Evolutionary conservation across 176 grass and related monocot genomes (phyloP).

Genomic region (Avena atlantica): DNA sequence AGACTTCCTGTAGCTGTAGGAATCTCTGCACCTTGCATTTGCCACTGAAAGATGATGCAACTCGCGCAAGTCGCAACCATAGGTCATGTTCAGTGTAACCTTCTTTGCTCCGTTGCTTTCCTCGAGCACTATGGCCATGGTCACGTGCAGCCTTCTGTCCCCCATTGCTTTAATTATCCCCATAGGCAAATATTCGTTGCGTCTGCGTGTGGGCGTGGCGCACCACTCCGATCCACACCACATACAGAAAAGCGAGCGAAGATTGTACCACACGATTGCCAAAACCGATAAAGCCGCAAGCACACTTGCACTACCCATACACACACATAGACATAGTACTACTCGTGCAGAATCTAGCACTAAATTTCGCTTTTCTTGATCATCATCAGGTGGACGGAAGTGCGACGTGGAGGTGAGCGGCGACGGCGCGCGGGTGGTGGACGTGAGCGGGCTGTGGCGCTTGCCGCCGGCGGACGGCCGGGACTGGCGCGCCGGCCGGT

Average conservation of each 20-base stretch:
- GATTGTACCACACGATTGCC: conserved; percentile 41
- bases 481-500: conserved; percentile 75
- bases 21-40: not conserved
- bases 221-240: not conserved
- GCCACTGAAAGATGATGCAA: not conserved
- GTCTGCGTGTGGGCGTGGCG: conserved; percentile 39
- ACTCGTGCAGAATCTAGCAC: conserved; percentile 15
- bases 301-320: conserved; percentile 3
- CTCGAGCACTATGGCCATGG: conserved; percentile 8
- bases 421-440: conserved; percentile 62
- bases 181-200: conserved; percentile 44
- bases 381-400: conserved; percentile 59
- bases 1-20: not conserved
- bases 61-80: conserved; percentile 11
- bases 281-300: conserved; percentile 28
- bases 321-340: not conserved
- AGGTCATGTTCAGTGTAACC: conserved; percentile 40
- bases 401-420: conserved; percentile 87
- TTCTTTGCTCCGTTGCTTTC: not conserved
- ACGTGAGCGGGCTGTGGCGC: conserved; percentile 87
- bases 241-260: not conserved
- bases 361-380: not conserved
- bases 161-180: not conserved
- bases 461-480: conserved; percentile 45
- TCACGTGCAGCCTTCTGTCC: not conserved